phyloP scores from a whole-genome alignment of 208 protist species.

The Leishmania braziliensis region DNA sequence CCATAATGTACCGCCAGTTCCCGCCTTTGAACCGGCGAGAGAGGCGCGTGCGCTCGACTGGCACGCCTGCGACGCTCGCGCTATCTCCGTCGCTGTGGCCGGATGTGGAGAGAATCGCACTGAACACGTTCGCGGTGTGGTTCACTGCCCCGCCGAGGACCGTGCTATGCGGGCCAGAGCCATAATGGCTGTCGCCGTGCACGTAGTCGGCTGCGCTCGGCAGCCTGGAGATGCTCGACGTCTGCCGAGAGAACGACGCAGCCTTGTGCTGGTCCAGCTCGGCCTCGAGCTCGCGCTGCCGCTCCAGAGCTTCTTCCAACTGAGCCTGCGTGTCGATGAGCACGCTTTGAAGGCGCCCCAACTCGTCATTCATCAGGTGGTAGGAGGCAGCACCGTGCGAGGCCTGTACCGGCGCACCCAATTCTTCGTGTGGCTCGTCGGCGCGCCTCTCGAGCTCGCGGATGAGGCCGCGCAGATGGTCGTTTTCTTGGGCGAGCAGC shows the following conservation, averaged over 20 bases:
- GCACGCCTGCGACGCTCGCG: not conserved
- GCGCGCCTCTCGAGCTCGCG: conserved; percentile 12
- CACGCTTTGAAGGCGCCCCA: conserved; percentile 4
- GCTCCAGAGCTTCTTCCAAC: conserved; percentile 10
- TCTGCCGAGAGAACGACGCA: not conserved
- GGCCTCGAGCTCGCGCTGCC: conserved; percentile 12
- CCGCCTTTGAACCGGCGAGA: conserved; percentile 43
- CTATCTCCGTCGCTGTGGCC: not conserved
- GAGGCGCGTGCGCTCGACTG: conserved; percentile 26
- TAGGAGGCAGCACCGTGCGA: not conserved
- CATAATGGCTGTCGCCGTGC: conserved; percentile 1
- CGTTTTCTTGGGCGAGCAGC: conserved; percentile 34
- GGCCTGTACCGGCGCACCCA: not conserved
- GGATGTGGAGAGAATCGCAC: not conserved
- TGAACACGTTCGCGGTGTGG: not conserved
- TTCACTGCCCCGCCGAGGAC: not conserved
- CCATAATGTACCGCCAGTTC: conserved; percentile 57
- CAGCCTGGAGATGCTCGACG: conserved; percentile 5
- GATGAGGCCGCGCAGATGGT: conserved; percentile 20
- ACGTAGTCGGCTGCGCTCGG: conserved; percentile 5
- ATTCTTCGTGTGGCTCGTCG: not conserved
- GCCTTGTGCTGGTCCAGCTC: conserved; percentile 3
- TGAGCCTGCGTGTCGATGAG: conserved; percentile 7
- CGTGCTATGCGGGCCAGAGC: not conserved
- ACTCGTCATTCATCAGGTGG: conserved; percentile 1